A percentile compares a stretch with the other conserved stretches of the same genome.
These are phyloP conservation scores for Stentor coeruleus DNA, from an alignment of 73 alveolate species.

Conservation along the genomic window DNA sequence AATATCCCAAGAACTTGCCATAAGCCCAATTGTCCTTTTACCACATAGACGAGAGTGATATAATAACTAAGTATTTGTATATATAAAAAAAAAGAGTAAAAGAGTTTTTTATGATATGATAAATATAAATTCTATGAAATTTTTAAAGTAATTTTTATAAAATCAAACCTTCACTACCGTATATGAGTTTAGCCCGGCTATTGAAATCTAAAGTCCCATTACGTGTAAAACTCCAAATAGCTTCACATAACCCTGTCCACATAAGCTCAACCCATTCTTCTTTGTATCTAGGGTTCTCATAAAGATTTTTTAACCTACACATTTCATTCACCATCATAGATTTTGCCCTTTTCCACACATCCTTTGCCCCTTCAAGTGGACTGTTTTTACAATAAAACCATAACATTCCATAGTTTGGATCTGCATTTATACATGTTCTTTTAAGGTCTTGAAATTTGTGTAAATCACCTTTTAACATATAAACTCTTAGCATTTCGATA, in stretches of 20 bases:
- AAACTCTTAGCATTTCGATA: conserved; percentile 46
- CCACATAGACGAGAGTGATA: too few relatives aligned
- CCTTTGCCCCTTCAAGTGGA: conserved; percentile 39
- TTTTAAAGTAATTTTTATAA: too few relatives aligned
- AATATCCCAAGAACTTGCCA: background rate
- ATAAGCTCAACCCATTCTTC: background rate
- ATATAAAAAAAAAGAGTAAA: too few relatives aligned
- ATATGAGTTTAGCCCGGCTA: background rate
- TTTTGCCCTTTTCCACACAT: conserved; percentile 39
- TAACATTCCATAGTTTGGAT: conserved; percentile 69
- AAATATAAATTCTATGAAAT: too few relatives aligned
- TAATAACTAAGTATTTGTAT: too few relatives aligned
- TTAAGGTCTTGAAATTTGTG: conserved; percentile 38
- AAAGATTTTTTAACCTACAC: background rate
- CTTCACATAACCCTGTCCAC: conserved; percentile 4
- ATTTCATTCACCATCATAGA: conserved; percentile 1
- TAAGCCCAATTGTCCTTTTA: too few relatives aligned
- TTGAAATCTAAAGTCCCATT: background rate
- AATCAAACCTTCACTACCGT: conserved; percentile 12
- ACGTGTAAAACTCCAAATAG: background rate
- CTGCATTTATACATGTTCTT: conserved; percentile 45
- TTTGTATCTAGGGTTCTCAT: background rate
- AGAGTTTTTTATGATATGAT: too few relatives aligned
- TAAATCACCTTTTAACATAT: conserved; percentile 27
- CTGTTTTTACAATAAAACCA: conserved; percentile 67